A percentile compares a stretch with the other conserved stretches of the same genome.
Evolutionary conservation across 1,284 basidiomycete species (phyloP).

Genomic region (Apiotrichum mycotoxinovorans): DNA sequence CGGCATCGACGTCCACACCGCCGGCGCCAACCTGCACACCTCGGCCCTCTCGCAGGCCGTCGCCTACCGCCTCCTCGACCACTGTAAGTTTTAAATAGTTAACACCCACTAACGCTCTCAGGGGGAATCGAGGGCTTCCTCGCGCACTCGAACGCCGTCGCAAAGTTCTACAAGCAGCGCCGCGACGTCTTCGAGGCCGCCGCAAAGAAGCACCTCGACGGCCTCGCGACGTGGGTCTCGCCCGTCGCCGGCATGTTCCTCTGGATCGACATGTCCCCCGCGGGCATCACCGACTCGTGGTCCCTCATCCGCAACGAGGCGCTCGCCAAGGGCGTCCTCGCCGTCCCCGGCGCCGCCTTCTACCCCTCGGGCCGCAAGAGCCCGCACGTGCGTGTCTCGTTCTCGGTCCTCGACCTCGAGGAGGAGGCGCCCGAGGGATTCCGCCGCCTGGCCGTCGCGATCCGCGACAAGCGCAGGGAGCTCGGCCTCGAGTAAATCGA

Average conservation of each 20-base stretch:
- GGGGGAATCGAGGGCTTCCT: conserved; percentile 71
- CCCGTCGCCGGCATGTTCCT: conserved; percentile 91
- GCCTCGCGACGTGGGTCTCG: conserved; percentile 73
- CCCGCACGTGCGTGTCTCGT: conserved; percentile 72
- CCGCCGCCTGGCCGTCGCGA: conserved; percentile 61
- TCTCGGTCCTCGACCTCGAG: conserved; percentile 67
- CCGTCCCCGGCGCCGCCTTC: conserved; percentile 74
- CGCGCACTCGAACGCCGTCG: conserved; percentile 66
- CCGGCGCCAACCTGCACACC: conserved; percentile 68
- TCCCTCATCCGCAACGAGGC: conserved; percentile 74
- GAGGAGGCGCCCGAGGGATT: conserved; percentile 70
- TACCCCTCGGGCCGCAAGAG: conserved; percentile 65
- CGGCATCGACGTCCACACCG: conserved; percentile 64
- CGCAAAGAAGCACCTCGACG: conserved; percentile 68
- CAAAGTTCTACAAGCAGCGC: conserved; percentile 73
- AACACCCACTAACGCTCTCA: conserved; percentile 5
- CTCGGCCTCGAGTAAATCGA: conserved; percentile 16
- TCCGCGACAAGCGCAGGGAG: conserved; percentile 50
- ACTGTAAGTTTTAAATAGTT: too few relatives aligned
- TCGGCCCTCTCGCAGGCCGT: conserved; percentile 76
- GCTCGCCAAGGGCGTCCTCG: conserved; percentile 75
- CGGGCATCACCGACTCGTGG: conserved; percentile 61
- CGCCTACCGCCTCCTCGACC: conserved; percentile 63
- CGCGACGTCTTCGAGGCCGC: conserved; percentile 73
- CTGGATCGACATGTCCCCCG: conserved; percentile 59